phyloP scores from a whole-genome alignment of 371 early-diverging fungal species.

The Thermomucor indicae-seudaticae region DNA sequence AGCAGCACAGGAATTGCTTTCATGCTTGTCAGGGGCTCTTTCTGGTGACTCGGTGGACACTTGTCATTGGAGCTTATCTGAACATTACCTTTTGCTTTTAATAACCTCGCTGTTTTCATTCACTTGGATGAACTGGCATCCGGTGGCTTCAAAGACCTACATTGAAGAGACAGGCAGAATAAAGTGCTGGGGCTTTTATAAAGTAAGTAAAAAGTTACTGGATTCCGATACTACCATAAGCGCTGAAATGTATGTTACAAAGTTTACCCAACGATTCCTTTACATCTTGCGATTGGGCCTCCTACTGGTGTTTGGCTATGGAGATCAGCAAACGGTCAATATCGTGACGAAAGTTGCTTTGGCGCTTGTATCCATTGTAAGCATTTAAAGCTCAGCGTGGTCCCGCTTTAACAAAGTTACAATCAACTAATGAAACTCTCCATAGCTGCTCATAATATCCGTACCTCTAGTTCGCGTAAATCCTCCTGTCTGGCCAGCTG shows the following conservation, averaged over 20 bases:
- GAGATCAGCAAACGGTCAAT: neutral
- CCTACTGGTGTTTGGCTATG: neutral
- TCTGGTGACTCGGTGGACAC: neutral
- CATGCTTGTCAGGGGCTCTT: neutral
- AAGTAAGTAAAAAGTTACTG: neutral
- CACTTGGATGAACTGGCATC: conserved; percentile 14
- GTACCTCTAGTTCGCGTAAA: neutral
- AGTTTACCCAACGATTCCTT: conserved; percentile 5
- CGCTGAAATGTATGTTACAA: neutral
- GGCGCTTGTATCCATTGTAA: conserved; percentile 1
- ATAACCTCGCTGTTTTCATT: neutral
- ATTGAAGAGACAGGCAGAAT: conserved; percentile 2
- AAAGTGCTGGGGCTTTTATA: conserved; percentile 6
- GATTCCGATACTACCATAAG: neutral
- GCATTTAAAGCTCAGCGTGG: neutral
- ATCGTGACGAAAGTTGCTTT: neutral
- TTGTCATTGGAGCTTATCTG: conserved; percentile 2
- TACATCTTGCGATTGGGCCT: conserved; percentile 3
- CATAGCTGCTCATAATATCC: no score
- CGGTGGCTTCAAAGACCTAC: conserved; percentile 5
- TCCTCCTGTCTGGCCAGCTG: neutral
- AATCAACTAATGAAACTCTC: no score
- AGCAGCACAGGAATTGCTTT: neutral
- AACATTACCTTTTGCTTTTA: neutral
- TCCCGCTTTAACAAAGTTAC: neutral